These are phyloP conservation scores for Rhynchospora pubera DNA, from an alignment of 176 grass and related monocot genomes.

Conservation along the genomic window DNA sequence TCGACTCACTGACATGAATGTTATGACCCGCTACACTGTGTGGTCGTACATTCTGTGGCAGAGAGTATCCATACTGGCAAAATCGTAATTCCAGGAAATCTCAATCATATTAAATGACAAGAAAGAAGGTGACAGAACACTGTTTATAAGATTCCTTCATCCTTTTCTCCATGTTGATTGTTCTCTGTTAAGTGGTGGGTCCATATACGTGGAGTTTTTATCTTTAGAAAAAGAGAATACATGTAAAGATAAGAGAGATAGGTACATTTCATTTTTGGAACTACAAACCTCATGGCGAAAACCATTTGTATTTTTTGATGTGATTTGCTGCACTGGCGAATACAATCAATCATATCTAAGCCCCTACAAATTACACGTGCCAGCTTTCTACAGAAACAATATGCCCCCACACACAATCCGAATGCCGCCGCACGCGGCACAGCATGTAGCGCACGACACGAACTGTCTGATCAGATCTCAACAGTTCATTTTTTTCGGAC, in stretches of 20 bases:
- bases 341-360: not conserved
- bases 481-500: no score
- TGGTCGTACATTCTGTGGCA: not conserved
- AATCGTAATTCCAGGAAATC: not conserved
- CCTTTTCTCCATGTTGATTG: slow-evolving; percentile 22
- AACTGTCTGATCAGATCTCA: no score
- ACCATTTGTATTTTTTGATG: not conserved
- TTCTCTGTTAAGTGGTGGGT: slow-evolving; percentile 19
- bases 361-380: not conserved
- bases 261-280: not conserved
- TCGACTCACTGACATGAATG: no score
- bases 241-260: not conserved
- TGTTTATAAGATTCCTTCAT: slow-evolving; percentile 9
- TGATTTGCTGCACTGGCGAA: not conserved
- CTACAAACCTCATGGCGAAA: not conserved
- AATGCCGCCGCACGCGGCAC: no score
- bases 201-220: not conserved
- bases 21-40: not conserved
- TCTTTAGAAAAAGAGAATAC: not conserved
- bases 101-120: slow-evolving; percentile 6
- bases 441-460: no score
- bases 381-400: not conserved
- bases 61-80: not conserved
- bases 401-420: no score
- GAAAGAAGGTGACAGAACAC: slow-evolving; percentile 13